Conservation (phyloP, 2,329 filamentous ascomycete genomes). For the Neofusicoccum parvum region DNA sequence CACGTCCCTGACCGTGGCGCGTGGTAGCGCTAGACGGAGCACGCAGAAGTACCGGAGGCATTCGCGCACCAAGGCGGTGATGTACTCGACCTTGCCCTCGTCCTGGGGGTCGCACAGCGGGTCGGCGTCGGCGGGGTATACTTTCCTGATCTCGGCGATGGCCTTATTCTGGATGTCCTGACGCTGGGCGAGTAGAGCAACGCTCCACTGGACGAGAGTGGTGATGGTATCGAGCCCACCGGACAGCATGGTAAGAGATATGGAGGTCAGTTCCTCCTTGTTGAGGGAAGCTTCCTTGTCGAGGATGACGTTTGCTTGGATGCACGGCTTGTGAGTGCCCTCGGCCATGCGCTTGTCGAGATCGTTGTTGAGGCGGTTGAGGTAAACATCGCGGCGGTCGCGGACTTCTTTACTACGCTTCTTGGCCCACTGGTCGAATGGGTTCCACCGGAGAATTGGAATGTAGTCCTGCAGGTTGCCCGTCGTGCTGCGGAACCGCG, state of each 20-base stretch:
- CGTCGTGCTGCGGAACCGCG: conserved; percentile 61
- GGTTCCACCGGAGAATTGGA: conserved; percentile 61
- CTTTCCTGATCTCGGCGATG: conserved; percentile 56
- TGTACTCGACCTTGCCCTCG: conserved; percentile 65
- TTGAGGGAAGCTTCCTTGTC: conserved; percentile 66
- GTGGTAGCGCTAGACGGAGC: conserved; percentile 62
- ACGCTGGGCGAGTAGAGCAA: conserved; percentile 61
- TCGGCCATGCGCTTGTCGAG: conserved; percentile 63
- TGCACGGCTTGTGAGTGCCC: conserved; percentile 64
- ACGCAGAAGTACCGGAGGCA: conserved; percentile 65
- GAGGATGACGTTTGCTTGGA: conserved; percentile 67
- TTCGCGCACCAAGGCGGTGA: conserved; percentile 65
- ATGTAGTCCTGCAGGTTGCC: conserved; percentile 66
- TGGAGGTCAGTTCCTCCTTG: conserved; percentile 64
- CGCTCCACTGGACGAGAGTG: conserved; percentile 66
- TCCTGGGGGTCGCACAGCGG: conserved; percentile 63
- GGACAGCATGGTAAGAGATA: conserved; percentile 69
- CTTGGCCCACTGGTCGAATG: conserved; percentile 43
- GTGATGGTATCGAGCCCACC: conserved; percentile 69
- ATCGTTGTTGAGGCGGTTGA: conserved; percentile 59
- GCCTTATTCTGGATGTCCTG: conserved; percentile 66
- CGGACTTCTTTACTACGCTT: conserved; percentile 58
- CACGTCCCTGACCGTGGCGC: conserved; percentile 63
- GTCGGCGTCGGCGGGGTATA: conserved; percentile 51
- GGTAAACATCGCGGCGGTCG: conserved; percentile 61